Base-by-base conservation (phyloP, 176 grass and related monocot genomes). In the Oryza officinalis region DNA sequence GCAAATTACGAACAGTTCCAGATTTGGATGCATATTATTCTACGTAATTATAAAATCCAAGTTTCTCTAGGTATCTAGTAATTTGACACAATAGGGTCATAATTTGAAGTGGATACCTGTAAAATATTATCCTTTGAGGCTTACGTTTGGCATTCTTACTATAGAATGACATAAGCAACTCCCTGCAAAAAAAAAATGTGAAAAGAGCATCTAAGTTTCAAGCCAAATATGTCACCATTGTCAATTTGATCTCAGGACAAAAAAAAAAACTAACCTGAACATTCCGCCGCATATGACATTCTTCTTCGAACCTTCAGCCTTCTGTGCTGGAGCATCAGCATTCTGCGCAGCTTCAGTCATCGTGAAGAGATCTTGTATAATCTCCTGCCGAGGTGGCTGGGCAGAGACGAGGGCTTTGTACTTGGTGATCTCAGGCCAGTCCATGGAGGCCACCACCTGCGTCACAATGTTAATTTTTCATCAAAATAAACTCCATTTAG, bases 361-460 rank as follows among this genome's bases (percentile, higher is more conserved):
- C 12, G 67, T 89, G 80, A 72, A 97, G 33, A 97, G 81, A 80
- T 94, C 89, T 47, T 91, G 71, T 67, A 97, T 94, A 26, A 94
- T 93, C 46, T 97, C 95, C 33, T 92, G 27, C 28, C 92, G 83
- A 14, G 85, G 86, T 74, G 52, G 20, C 83, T 97, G 95, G 10
- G 90, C 95, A 71, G 86, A 93, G 46, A 97, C 72, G 23, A 97
- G 70, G n/a, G 90, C 90, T 77, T 66, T 87, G 49, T 97, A 97
- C 30, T 74, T 89, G 28, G 92, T 91, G 6, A 91, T 79, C 67
- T 91, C 44, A 30, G 86, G 95, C 92, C 92, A 94, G 81, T 97
- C 95, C 74, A 91, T 91, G 2, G 92, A 97, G 20, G 90, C 92
- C 66, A 97, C 95, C 27, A 97, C 92, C 95, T 97, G 67, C 46